Percentiles rank a stretch among this genome's conserved stretches.
Conservation (phyloP, 2,329 filamentous ascomycete species). For the Neonectria magnoliae region DNA sequence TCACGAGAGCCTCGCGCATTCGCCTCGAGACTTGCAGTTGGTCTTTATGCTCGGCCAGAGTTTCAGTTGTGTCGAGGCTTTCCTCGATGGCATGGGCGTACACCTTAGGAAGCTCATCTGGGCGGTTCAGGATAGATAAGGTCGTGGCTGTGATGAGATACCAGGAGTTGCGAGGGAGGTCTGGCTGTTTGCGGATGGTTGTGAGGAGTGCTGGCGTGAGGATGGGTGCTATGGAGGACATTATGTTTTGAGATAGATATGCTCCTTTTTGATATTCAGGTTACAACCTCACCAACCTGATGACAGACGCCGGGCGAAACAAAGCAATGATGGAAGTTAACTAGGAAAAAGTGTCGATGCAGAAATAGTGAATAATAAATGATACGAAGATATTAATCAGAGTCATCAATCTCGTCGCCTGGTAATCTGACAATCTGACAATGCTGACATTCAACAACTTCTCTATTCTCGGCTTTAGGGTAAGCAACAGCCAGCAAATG, state of each 20-base stretch:
- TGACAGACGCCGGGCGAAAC: background rate
- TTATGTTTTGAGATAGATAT: background rate
- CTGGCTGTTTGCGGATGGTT: slow-evolving; percentile 35
- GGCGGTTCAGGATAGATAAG: slow-evolving; percentile 37
- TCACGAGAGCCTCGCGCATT: slow-evolving; percentile 39
- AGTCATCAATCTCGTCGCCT: background rate
- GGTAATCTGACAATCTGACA: slow-evolving; percentile 2
- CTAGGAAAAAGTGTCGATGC: too few relatives aligned
- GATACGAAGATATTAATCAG: background rate
- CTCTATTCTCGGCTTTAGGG: slow-evolving; percentile 28
- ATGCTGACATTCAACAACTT: background rate
- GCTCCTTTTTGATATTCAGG: background rate
- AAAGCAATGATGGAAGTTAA: background rate
- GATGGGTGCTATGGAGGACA: slow-evolving; percentile 30
- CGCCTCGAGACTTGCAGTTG: slow-evolving; percentile 34
- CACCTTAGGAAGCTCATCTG: slow-evolving; percentile 36
- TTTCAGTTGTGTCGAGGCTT: background rate
- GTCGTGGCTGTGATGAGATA: slow-evolving; percentile 41
- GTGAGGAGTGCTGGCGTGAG: slow-evolving; percentile 36
- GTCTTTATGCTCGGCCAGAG: slow-evolving; percentile 19
- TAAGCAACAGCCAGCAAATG: slow-evolving; percentile 18
- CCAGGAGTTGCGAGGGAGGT: slow-evolving; percentile 40
- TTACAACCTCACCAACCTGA: background rate
- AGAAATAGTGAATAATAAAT: too few relatives aligned
- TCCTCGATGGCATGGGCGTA: slow-evolving; percentile 27